Percentiles rank a stretch among this genome's conserved stretches.
phyloP scores from a whole-genome alignment of 352 stramenopile species.

The Pythium brassicae region DNA sequence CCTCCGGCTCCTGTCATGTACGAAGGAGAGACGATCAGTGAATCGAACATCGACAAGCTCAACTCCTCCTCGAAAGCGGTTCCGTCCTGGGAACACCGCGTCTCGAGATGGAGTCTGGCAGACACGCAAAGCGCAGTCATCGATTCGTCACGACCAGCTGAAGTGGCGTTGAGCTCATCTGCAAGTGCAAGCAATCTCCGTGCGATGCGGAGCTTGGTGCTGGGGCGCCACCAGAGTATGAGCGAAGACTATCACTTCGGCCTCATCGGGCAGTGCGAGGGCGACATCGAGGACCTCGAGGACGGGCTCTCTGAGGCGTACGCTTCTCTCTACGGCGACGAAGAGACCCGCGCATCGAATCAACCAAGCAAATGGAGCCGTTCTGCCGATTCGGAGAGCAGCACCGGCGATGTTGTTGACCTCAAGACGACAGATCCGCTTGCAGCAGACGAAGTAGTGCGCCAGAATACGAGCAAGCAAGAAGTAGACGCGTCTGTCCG shows the following conservation, averaged over 20 bases:
- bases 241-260: conserved; percentile 12
- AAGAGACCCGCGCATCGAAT: too few species aligned
- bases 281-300: conserved; percentile 15
- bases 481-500: too few species aligned
- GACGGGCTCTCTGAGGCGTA: conserved; percentile 16
- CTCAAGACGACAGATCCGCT: neutral
- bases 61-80: conserved; percentile 3
- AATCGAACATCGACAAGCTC: conserved; percentile 7
- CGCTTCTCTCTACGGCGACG: conserved; percentile 2
- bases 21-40: neutral
- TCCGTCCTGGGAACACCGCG: conserved; percentile 6
- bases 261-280: conserved; percentile 13
- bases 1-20: neutral
- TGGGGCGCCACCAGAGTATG: conserved; percentile 12
- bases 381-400: too few species aligned
- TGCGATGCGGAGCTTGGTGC: conserved; percentile 8
- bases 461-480: too few species aligned
- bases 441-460: neutral
- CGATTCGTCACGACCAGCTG: neutral
- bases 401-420: too few species aligned
- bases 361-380: too few species aligned
- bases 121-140: neutral
- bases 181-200: conserved; percentile 1
- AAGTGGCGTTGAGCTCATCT: neutral
- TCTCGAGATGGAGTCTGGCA: conserved; percentile 1